Conservation (phyloP, 768 basidiomycete species). For the Lactarius tabidus region DNA sequence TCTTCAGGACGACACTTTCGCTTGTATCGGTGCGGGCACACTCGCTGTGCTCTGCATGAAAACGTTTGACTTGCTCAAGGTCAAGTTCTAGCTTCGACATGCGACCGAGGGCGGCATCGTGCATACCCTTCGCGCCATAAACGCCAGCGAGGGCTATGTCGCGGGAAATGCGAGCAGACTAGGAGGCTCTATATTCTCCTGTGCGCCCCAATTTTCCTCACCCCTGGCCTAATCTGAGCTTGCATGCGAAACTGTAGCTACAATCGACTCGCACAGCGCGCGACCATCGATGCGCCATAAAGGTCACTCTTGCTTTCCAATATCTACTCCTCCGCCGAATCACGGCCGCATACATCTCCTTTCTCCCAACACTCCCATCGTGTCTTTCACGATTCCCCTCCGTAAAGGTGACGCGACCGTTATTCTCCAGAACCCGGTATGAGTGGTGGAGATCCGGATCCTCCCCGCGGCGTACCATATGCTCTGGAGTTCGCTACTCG, state of each 20-base stretch:
- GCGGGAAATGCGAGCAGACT: no score
- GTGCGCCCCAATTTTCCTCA: slow-evolving; percentile 47
- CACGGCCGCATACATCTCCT: slow-evolving; percentile 94
- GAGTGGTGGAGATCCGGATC: no score
- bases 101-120: slow-evolving; percentile 57
- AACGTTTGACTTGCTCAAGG: slow-evolving; percentile 94
- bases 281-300: no score
- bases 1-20: no score
- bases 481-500: slow-evolving; percentile 40
- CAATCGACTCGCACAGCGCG: no score
- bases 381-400: background rate
- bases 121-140: slow-evolving; percentile 75
- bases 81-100: slow-evolving; percentile 81
- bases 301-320: slow-evolving; percentile 71
- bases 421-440: slow-evolving; percentile 90
- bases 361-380: slow-evolving; percentile 2
- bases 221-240: no score
- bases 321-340: slow-evolving; percentile 91
- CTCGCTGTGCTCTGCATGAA: slow-evolving; percentile 96
- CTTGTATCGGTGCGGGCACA: no score
- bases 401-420: slow-evolving; percentile 91
- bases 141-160: slow-evolving; percentile 67
- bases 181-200: slow-evolving; percentile 50
- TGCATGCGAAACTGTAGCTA: no score
- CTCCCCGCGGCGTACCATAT: slow-evolving; percentile 76